Percentiles rank a stretch among this genome's conserved stretches.
Evolutionary conservation across 345 rosid species (phyloP).

Genomic region (Citrus mangshanensis): DNA sequence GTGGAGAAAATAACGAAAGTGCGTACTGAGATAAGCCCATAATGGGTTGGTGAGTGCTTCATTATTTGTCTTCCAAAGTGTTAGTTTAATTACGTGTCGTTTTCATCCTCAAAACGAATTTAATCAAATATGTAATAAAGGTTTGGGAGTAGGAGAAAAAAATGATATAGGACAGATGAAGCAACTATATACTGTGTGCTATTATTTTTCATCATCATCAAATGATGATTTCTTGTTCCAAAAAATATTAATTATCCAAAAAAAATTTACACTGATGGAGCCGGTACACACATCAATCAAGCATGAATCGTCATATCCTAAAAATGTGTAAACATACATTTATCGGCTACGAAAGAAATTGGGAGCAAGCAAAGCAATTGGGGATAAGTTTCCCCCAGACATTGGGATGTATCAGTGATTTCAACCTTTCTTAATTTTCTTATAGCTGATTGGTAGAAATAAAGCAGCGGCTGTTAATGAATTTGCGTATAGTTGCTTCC

Average conservation of each 20-base stretch:
- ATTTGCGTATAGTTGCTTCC: constrained; percentile 28
- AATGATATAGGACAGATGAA: background rate
- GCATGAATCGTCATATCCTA: background rate
- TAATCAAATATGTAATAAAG: background rate
- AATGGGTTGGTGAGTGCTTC: constrained; percentile 7
- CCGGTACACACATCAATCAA: background rate
- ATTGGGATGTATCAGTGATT: constrained; percentile 1
- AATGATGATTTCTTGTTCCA: too few species aligned
- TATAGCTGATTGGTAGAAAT: background rate
- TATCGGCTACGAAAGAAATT: too few species aligned
- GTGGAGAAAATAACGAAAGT: background rate
- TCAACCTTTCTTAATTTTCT: background rate
- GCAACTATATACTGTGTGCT: background rate
- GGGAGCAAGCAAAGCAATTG: background rate
- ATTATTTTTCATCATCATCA: too few species aligned
- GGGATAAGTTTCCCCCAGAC: background rate
- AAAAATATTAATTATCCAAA: too few species aligned
- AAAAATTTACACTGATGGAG: background rate
- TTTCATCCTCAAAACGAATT: background rate
- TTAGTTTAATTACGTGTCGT: constrained; percentile 1
- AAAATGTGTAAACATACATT: too few species aligned
- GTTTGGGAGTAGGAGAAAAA: background rate
- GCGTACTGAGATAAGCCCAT: constrained; percentile 13
- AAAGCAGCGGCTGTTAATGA: background rate
- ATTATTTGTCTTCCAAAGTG: constrained; percentile 8